Evolutionary conservation across 208 protist species (phyloP).

Genomic region (Acanthamoeba sp.): DNA sequence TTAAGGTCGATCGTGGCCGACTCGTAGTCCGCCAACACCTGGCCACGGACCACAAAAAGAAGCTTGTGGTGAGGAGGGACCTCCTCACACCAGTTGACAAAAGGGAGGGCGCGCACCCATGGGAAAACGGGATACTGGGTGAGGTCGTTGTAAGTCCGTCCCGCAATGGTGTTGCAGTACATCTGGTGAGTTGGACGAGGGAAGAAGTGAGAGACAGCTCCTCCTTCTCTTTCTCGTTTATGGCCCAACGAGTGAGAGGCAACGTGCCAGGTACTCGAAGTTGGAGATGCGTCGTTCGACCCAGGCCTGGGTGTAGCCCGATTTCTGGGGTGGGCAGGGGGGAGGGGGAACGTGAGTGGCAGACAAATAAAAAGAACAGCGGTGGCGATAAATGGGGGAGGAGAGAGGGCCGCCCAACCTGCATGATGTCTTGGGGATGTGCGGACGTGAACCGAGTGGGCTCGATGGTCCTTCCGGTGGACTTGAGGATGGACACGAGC

Average conservation of each 20-base stretch:
- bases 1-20: slow-evolving; percentile 94
- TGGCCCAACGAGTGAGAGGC: slow-evolving; percentile 91
- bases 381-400: no score
- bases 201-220: slow-evolving; percentile 86
- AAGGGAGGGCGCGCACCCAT: no score
- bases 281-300: slow-evolving; percentile 93
- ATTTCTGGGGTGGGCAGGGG: slow-evolving; percentile 91
- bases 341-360: slow-evolving; percentile 87
- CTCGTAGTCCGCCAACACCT: slow-evolving; percentile 94
- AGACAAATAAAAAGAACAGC: background rate
- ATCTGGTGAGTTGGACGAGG: slow-evolving; percentile 92
- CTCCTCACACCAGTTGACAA: no score
- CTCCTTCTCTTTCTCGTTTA: no score
- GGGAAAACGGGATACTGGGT: slow-evolving; percentile 99
- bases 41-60: no score
- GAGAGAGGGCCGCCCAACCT: no score
- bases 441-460: slow-evolving; percentile 81
- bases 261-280: slow-evolving; percentile 97
- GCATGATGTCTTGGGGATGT: slow-evolving; percentile 94
- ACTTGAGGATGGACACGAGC: slow-evolving; percentile 59
- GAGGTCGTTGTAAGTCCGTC: slow-evolving; percentile 95
- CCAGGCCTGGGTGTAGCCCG: slow-evolving; percentile 92
- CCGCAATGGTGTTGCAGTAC: slow-evolving; percentile 97
- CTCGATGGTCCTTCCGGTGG: slow-evolving; percentile 86
- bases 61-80: no score